Base-by-base conservation (phyloP, 352 stramenopile species). In the Pythium aquatile region DNA sequence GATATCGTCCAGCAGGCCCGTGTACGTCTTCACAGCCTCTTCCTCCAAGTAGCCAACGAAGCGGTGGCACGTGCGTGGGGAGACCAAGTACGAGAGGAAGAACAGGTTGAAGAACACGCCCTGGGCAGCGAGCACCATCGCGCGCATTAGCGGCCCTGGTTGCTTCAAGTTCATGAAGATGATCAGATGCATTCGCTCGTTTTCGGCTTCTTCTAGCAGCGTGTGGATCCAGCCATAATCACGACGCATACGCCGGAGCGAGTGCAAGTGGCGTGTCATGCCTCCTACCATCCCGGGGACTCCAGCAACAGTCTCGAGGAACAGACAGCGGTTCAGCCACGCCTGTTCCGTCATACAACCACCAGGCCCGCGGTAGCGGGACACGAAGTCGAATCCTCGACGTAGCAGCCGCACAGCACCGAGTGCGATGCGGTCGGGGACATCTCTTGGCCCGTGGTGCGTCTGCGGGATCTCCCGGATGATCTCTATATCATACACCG, bases 21-120 rank as follows among this genome's bases (percentile, higher is more conserved):
- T 97, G 77, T 98, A 98, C 9, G 91, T 98, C 54, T 90, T 79
- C 46, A 93, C 91, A 14, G 91, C 93, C 67, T 98, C 85, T 72
- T 97, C 91, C 60, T 98, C 93, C 26, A 98, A 70, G 75, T 98
- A 98, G 6, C 91, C 93, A 11, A 98, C 93, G 58, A 97, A 96
- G 60, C 90, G 88, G 64, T 98, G 93, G 65, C 87, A 96, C 16
- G 85, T 88, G 44, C 81, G 85, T 14, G 93, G 93, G 14, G 90
- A 94, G 24, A 97, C 61, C 11, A 97, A 40, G 70, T 98, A 98
- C 1, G 85, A 77, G 35, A 91, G 2, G 54, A 93, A 83, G 68
- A 97, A 98, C 11, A 70, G 63, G 32, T 80, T 88, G 64, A 91
- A 93, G 66, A 97, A 97, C 8, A 91, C 75, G 64, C 90, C 81